Evolutionary conservation across 2,329 filamentous ascomycete species (phyloP).

Genomic region (Colletotrichum abscissum): DNA sequence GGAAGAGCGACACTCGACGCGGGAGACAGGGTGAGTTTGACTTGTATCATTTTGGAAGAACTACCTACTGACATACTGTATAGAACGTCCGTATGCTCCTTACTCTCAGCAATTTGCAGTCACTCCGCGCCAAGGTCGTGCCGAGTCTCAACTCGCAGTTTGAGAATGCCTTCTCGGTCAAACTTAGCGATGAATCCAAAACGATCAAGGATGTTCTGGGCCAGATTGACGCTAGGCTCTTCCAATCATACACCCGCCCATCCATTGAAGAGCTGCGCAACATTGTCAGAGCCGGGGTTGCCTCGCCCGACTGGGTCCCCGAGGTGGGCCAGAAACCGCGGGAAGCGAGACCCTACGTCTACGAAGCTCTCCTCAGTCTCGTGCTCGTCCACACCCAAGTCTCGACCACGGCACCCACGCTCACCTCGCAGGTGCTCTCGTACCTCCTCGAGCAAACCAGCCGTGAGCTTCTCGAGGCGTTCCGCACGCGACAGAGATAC

Average conservation of each 20-base stretch:
- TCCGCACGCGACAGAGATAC: slow-evolving; percentile 76
- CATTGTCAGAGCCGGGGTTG: slow-evolving; percentile 80
- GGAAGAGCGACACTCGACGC: slow-evolving; percentile 63
- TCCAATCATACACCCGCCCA: slow-evolving; percentile 90
- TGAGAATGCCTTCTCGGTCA: slow-evolving; percentile 92
- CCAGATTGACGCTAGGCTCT: slow-evolving; percentile 91
- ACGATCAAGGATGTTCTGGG: slow-evolving; percentile 90
- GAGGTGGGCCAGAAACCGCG: slow-evolving; percentile 67
- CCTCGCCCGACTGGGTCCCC: slow-evolving; percentile 78
- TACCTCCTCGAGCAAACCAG: slow-evolving; percentile 88
- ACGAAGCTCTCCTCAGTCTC: slow-evolving; percentile 84
- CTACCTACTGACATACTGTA: slow-evolving; percentile 39
- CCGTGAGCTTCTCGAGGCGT: slow-evolving; percentile 82
- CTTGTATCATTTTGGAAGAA: neutral
- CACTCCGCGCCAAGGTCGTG: slow-evolving; percentile 83
- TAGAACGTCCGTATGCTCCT: slow-evolving; percentile 93
- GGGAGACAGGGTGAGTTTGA: slow-evolving; percentile 63
- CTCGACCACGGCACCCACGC: slow-evolving; percentile 79
- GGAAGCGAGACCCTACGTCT: slow-evolving; percentile 88
- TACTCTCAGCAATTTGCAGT: slow-evolving; percentile 91
- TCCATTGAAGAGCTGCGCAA: slow-evolving; percentile 74
- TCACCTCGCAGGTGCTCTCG: slow-evolving; percentile 85
- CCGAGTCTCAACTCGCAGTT: slow-evolving; percentile 92
- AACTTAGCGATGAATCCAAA: slow-evolving; percentile 92
- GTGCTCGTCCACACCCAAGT: slow-evolving; percentile 94